Evolutionary conservation across 208 protist species (phyloP).

Genomic region (Crithidia expoeki): DNA sequence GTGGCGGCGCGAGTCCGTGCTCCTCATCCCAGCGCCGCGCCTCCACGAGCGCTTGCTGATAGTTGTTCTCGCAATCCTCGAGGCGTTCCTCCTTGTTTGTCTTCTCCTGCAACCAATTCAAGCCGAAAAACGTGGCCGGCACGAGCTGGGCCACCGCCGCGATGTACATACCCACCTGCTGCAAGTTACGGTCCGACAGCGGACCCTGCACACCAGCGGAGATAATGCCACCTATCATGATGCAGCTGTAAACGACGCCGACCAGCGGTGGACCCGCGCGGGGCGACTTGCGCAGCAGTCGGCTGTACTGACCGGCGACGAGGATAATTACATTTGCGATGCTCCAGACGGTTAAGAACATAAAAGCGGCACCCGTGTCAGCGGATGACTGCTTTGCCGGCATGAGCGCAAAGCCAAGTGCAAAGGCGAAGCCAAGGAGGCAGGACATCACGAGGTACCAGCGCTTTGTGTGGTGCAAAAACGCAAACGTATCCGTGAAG

Average conservation of each 20-base stretch:
- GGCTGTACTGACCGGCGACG: constrained; percentile 61
- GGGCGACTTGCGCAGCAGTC: constrained; percentile 44
- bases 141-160: constrained; percentile 41
- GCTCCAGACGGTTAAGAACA: constrained; percentile 51
- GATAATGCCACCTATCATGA: constrained; percentile 44
- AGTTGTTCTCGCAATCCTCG: constrained; percentile 33
- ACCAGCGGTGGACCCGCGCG: constrained; percentile 44
- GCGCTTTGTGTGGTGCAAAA: constrained; percentile 60
- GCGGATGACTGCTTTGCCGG: constrained; percentile 39
- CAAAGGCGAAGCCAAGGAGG: constrained; percentile 35
- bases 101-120: constrained; percentile 60
- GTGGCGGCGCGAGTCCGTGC: background rate
- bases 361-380: constrained; percentile 37
- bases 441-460: constrained; percentile 54
- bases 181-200: constrained; percentile 40
- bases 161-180: constrained; percentile 44
- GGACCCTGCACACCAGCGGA: constrained; percentile 49
- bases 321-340: constrained; percentile 66
- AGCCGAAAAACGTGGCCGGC: constrained; percentile 41
- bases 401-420: constrained; percentile 41
- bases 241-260: constrained; percentile 47
- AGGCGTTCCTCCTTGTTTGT: constrained; percentile 41
- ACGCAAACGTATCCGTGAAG: constrained; percentile 44
- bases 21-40: constrained; percentile 19
- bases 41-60: constrained; percentile 16